Percentiles rank a stretch among this genome's conserved stretches.
These are phyloP conservation scores for Citrus inodora DNA, from an alignment of 345 rosid species.

Conservation along the genomic window DNA sequence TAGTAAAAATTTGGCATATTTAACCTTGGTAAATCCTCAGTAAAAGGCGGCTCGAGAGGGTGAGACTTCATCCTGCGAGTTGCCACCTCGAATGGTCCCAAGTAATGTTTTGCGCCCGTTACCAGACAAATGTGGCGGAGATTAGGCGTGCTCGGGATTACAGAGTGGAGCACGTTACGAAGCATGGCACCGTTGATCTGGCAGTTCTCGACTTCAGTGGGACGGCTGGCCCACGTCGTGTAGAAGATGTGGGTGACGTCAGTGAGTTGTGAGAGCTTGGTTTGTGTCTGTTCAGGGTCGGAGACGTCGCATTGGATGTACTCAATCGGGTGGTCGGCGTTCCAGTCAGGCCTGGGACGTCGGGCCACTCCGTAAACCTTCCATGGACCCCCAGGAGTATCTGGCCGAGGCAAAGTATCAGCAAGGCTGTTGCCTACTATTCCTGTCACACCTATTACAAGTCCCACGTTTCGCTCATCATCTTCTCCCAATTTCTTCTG, in stretches of 20 bases:
- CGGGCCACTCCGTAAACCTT: conserved; percentile 91
- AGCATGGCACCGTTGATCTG: conserved; percentile 64
- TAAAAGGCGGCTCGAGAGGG: conserved; percentile 54
- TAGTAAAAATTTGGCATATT: conserved; percentile 59
- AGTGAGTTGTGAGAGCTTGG: conserved; percentile 60
- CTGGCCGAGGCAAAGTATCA: conserved; percentile 81
- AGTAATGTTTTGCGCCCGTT: conserved; percentile 68
- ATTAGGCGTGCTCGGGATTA: conserved; percentile 66
- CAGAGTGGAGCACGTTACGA: conserved; percentile 59
- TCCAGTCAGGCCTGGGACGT: conserved; percentile 77
- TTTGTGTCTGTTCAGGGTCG: conserved; percentile 31
- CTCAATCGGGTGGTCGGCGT: conserved; percentile 66
- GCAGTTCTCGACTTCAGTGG: conserved; percentile 60
- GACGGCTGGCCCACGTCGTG: conserved; percentile 54
- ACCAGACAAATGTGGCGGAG: conserved; percentile 83
- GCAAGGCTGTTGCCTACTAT: conserved; percentile 91
- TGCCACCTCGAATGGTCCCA: conserved; percentile 41
- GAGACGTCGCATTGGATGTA: conserved; percentile 87
- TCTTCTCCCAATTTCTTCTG: conserved; percentile 75
- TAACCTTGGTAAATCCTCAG: conserved; percentile 79
- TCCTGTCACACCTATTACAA: conserved; percentile 83
- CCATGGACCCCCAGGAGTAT: conserved; percentile 95
- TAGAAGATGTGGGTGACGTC: conserved; percentile 84
- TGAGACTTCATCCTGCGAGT: conserved; percentile 27
- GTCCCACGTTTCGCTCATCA: conserved; percentile 66